Evolutionary conservation across 108 stramenopile species (phyloP).

Genomic region (Asterionellopsis glacialis): DNA sequence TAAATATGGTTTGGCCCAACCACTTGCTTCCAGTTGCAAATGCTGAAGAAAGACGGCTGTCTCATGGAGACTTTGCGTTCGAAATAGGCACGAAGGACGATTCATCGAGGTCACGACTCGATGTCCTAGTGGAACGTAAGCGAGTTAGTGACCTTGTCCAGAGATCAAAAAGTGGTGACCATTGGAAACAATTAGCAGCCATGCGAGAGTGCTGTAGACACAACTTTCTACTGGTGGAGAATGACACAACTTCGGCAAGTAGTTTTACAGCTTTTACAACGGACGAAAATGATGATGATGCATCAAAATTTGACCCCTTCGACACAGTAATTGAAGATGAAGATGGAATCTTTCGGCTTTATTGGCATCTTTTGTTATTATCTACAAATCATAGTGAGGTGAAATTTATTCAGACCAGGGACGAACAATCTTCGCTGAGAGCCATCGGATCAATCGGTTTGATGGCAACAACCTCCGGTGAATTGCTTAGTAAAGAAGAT

Average conservation of each 20-base stretch:
- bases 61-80: constrained; percentile 26
- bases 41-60: constrained; percentile 13
- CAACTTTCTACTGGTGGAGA: constrained; percentile 19
- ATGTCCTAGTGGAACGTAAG: constrained; percentile 24
- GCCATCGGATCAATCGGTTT: constrained; percentile 23
- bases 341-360: constrained; percentile 9
- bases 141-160: constrained; percentile 29
- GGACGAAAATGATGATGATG: constrained; percentile 15
- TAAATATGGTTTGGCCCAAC: constrained; percentile 13
- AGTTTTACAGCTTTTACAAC: constrained; percentile 12
- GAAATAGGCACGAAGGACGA: not conserved
- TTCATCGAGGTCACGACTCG: not conserved
- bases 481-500: too few species aligned
- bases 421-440: constrained; percentile 21
- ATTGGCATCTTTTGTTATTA: constrained; percentile 19
- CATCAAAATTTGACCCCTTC: constrained; percentile 1
- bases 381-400: not conserved
- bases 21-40: not conserved
- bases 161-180: constrained; percentile 18
- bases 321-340: constrained; percentile 18
- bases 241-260: constrained; percentile 13
- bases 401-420: constrained; percentile 26
- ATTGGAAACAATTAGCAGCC: constrained; percentile 19
- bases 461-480: constrained; percentile 9
- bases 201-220: constrained; percentile 18